Evolutionary conservation across 1,284 basidiomycete genomes (phyloP).

Genomic region (Puccinia polysora): DNA sequence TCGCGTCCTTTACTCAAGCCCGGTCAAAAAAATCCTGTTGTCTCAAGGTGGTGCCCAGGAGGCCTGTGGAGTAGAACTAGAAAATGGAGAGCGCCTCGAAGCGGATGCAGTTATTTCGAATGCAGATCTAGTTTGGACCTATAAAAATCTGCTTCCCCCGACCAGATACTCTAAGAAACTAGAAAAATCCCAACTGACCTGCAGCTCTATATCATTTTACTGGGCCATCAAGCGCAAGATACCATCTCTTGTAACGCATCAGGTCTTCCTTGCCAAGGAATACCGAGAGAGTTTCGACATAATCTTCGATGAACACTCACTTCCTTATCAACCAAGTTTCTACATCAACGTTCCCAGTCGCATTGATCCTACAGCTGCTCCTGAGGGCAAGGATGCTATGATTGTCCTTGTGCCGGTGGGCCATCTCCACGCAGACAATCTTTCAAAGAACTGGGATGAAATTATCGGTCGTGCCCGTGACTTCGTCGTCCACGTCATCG

Average conservation of each 20-base stretch:
- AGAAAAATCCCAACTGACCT: constrained; percentile 53
- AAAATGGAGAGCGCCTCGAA: constrained; percentile 54
- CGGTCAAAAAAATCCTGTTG: constrained; percentile 55
- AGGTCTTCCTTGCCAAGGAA: constrained; percentile 55
- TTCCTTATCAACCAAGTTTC: constrained; percentile 59
- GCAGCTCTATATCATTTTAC: constrained; percentile 59
- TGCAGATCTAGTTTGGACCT: constrained; percentile 58
- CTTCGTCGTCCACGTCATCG: constrained; percentile 48
- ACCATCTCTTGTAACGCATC: constrained; percentile 57
- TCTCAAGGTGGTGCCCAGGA: constrained; percentile 46
- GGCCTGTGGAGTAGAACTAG: constrained; percentile 56
- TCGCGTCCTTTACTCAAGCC: constrained; percentile 54
- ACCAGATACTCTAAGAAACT: constrained; percentile 51
- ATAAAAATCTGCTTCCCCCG: constrained; percentile 56
- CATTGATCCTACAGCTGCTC: constrained; percentile 53
- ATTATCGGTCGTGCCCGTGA: constrained; percentile 48
- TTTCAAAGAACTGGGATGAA: constrained; percentile 47
- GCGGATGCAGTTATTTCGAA: constrained; percentile 59
- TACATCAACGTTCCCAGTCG: constrained; percentile 59
- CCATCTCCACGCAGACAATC: constrained; percentile 47
- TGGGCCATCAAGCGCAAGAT: constrained; percentile 57
- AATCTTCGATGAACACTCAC: constrained; percentile 57
- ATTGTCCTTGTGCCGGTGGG: constrained; percentile 55
- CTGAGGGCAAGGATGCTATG: constrained; percentile 53
- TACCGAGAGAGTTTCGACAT: constrained; percentile 55